Base-by-base conservation (phyloP, 257 asterid genomes). In the Scutellaria minor region DNA sequence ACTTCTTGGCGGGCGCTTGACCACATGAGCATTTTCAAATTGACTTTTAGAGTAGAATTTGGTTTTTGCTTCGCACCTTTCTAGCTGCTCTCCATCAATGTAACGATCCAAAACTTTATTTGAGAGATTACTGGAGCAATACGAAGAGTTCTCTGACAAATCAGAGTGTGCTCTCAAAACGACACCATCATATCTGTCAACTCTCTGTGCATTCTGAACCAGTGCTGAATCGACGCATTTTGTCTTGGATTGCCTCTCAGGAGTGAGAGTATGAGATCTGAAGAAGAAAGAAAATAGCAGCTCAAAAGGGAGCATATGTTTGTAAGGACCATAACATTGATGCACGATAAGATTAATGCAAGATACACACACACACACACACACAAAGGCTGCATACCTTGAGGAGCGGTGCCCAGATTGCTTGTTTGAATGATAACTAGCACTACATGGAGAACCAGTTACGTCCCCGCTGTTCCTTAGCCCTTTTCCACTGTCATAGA, bases 61-160 rank as follows among this genome's bases (percentile, higher is more conserved):
- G 68, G 61, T 75, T 64, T 65, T 83, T 40, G 72, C 50, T 56
- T 78, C 83, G 70, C 72, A 74, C 78, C 59, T 86, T 70, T 83
- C 90, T 70, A 75, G 75, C 72, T 86, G 88, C 78, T 95, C 99
- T 67, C 96, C 98, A 83, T 89, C 97, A 66, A 95, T 89, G 77
- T 83, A 95, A 53, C 91, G 96, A 82, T 95, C 99, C 85, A 92
- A 75, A 45, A 95, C 88, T 67, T 81, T 93, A 77, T 65, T 86
- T 13, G 98, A 93, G 73, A 86, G 85, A 57, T 90, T 86, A 72
- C 97, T 90, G 20, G 98, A 90, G 87, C 90, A 75, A 83, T 84
- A 50, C 52, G 97, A 90, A 70, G 96, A 84, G 75, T 75, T 82
- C 71, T 90, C 98, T 22, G 92, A 95, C 68, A 86, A 74, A 85